Percentiles rank a stretch among this genome's conserved stretches.
phyloP scores from a whole-genome alignment of 805 yeast species.

The Zygosaccharomyces pseudorouxii region DNA sequence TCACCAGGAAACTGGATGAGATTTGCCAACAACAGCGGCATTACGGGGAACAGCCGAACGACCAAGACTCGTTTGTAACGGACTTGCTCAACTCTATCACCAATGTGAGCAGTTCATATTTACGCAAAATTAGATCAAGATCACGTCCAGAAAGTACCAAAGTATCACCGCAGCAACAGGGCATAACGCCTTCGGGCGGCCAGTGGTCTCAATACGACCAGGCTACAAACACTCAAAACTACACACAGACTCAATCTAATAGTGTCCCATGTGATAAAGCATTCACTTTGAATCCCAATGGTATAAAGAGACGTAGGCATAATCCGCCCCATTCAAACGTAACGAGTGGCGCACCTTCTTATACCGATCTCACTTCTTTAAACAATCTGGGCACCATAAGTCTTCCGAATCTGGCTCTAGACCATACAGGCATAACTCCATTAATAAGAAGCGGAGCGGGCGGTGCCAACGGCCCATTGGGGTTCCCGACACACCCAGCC shows the following conservation, averaged over 20 bases:
- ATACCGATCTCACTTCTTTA: constrained; percentile 13
- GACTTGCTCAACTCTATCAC: constrained; percentile 32
- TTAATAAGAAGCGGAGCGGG: constrained; percentile 7
- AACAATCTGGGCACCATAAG: constrained; percentile 18
- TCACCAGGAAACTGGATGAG: constrained; percentile 6
- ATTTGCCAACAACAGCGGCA: constrained; percentile 3
- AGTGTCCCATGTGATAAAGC: constrained; percentile 11
- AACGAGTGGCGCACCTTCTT: constrained; percentile 15
- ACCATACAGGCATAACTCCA: constrained; percentile 19
- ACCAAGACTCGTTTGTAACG: constrained; percentile 23
- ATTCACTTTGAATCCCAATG: constrained; percentile 33
- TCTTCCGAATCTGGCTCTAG: constrained; percentile 22
- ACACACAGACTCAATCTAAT: constrained; percentile 7
- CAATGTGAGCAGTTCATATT: constrained; percentile 27
- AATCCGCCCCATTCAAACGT: constrained; percentile 8
- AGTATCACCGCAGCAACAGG: background rate
- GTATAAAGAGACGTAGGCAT: constrained; percentile 27
- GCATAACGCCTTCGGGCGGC: background rate
- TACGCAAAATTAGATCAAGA: constrained; percentile 18
- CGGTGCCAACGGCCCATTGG: constrained; percentile 1
- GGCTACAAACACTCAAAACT: constrained; percentile 4
- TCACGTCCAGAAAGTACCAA: constrained; percentile 1
- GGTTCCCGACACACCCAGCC: constrained; percentile 1
- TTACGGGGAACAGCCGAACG: constrained; percentile 4
- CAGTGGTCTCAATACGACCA: constrained; percentile 1